A percentile compares a stretch with the other conserved stretches of the same genome.
phyloP scores from a whole-genome alignment of 139 green algal genomes.

The Coccomyxa sp. region DNA sequence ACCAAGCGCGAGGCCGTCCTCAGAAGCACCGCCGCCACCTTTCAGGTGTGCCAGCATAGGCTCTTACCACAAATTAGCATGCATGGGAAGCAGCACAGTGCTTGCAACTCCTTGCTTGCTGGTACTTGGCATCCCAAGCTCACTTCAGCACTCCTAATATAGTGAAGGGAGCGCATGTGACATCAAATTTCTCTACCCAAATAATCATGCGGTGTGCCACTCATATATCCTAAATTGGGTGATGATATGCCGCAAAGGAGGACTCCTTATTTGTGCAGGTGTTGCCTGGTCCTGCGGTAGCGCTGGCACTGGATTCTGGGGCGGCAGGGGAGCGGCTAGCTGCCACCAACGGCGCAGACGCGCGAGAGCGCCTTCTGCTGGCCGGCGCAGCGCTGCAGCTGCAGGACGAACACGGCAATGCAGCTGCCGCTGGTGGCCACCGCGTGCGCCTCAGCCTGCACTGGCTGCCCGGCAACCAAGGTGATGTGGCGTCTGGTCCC shows the following conservation, averaged over 20 bases:
- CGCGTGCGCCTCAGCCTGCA: conserved; percentile 35
- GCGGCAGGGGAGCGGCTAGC: conserved; percentile 17
- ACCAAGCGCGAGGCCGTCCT: conserved; percentile 36
- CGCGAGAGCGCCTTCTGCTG: conserved; percentile 32
- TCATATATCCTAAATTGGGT: too few species aligned
- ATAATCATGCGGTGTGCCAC: too few species aligned
- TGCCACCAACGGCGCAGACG: conserved; percentile 32
- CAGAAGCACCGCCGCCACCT: conserved; percentile 31
- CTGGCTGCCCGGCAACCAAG: conserved; percentile 13
- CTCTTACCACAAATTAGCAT: too few species aligned
- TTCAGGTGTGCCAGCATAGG: not conserved
- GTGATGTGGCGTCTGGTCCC: not conserved
- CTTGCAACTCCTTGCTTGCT: too few species aligned
- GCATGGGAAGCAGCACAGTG: too few species aligned
- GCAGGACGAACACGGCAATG: conserved; percentile 47
- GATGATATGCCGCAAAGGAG: too few species aligned
- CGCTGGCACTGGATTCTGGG: conserved; percentile 26
- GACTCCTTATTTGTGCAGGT: conserved; percentile 6
- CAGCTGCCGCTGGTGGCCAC: conserved; percentile 21
- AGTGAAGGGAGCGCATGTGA: too few species aligned
- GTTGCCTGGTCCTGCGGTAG: conserved; percentile 23
- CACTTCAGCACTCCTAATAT: too few species aligned
- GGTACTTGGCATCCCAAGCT: too few species aligned
- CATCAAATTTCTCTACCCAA: too few species aligned
- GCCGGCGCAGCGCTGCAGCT: conserved; percentile 44